Evolutionary conservation across 768 basidiomycete genomes (phyloP).

Genomic region (Tephrocybe sp.): DNA sequence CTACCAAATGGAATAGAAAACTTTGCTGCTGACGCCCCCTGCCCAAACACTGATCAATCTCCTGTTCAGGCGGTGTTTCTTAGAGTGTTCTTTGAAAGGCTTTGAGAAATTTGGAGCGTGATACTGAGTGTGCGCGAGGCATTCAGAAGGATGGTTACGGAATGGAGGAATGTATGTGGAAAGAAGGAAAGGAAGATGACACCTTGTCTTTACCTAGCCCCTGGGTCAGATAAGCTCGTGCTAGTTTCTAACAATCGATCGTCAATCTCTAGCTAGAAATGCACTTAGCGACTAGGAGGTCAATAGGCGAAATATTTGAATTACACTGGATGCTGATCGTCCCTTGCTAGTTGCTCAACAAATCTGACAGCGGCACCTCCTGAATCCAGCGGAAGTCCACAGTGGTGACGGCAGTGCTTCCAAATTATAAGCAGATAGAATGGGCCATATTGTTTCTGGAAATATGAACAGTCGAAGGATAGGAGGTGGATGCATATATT

Average conservation of each 20-base stretch:
- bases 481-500: background rate
- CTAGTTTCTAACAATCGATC: background rate
- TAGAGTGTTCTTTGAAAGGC: no score
- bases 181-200: background rate
- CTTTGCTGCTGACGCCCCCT: no score
- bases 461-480: background rate
- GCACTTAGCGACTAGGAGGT: background rate
- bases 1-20: no score
- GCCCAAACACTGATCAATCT: no score
- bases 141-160: background rate
- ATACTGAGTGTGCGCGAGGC: background rate
- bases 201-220: background rate
- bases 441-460: background rate
- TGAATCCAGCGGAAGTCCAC: no score
- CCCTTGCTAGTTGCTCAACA: background rate
- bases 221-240: slow-evolving; percentile 3
- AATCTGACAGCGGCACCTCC: no score
- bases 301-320: background rate
- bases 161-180: background rate
- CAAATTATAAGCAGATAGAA: background rate
- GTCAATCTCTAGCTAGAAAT: background rate
- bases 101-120: no score
- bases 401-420: no score
- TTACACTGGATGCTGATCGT: background rate
- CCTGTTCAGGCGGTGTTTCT: no score